Evolutionary conservation across 352 stramenopile genomes (phyloP), one percentile per base, ranked within the genome.

Genomic region (Phytophthora agathidicida): DNA sequence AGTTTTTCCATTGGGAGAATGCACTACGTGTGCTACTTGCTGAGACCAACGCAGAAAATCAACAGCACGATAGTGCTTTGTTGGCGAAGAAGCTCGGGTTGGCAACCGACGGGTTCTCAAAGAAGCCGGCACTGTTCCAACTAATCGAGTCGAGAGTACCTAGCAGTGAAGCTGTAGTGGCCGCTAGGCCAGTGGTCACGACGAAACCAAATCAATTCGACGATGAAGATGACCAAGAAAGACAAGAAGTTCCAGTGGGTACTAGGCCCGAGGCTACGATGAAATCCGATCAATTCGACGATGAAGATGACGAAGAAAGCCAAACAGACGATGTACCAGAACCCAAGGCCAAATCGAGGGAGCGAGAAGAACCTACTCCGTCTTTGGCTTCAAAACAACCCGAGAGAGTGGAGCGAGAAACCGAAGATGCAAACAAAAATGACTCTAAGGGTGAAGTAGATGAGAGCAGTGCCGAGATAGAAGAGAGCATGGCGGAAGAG

Each of bases 1-100:
- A 68, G 27, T 86, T 75, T 50, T 88, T 89, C 30, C 59, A 84
- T 36, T 72, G 83, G 48, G 57, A 90, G 11, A 70, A 91, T 54
- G 60, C 84, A 41, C 56, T 90, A 17, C 52, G 45, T 3, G 77
- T 89, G 17, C 61, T 91, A 7, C 54, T 72, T 19, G 65, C 73
- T 2, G 81, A 91, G 46, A 65, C 70, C 11, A 69, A 76, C 26
- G 37, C 52, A 20, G 59, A 70, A 50, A 19, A 55, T 9, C 37
- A 59, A 9, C 39, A 55, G 6, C 26, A 44, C 3, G 32, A 65
- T 16, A 41, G 17, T 14, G 7, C 23, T 10, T 27, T 58, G 24
- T 27, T 75, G 13, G 49, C 33, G 11, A 50, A 49, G 28, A 76
- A 62, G 51, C 58, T 79, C 35, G 27, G 42, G 16, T 58, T 74